These are phyloP conservation scores for Tuber calosporum DNA, from an alignment of 495 filamentous ascomycete species.

Conservation along the genomic window DNA sequence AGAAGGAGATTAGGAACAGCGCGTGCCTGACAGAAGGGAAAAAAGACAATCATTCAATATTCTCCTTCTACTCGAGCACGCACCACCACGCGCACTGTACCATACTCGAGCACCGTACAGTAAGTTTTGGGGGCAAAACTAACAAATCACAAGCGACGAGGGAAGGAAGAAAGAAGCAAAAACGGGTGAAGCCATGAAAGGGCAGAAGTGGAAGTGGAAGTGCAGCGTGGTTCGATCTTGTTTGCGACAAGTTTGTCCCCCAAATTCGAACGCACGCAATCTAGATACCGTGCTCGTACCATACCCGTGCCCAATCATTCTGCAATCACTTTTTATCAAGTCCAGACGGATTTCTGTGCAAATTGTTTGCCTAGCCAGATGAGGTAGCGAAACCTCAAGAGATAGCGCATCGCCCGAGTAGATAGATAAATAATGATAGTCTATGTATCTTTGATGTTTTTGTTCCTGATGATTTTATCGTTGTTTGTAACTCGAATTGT, in stretches of 20 bases:
- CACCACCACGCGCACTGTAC: not conserved
- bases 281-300: not conserved
- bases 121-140: not conserved
- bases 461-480: not conserved
- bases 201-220: slow-evolving; percentile 15
- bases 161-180: not conserved
- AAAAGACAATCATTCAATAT: not conserved
- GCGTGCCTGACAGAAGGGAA: not conserved
- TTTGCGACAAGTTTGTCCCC: not conserved
- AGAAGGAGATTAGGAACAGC: not conserved
- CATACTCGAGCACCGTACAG: not conserved
- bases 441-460: not conserved
- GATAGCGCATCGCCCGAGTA: not conserved
- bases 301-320: not conserved
- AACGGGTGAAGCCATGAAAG: slow-evolving; percentile 15
- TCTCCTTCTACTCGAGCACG: not conserved
- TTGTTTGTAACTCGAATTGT: not conserved
- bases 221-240: slow-evolving; percentile 18
- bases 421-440: not conserved
- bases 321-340: not conserved
- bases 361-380: not conserved
- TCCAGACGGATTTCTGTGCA: not conserved
- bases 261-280: not conserved
- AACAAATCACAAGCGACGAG: not conserved
- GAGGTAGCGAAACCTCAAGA: not conserved